Evolutionary conservation across 345 rosid species (phyloP), one percentile per base, ranked within the genome.

Genomic region (Lepidium sativum): DNA sequence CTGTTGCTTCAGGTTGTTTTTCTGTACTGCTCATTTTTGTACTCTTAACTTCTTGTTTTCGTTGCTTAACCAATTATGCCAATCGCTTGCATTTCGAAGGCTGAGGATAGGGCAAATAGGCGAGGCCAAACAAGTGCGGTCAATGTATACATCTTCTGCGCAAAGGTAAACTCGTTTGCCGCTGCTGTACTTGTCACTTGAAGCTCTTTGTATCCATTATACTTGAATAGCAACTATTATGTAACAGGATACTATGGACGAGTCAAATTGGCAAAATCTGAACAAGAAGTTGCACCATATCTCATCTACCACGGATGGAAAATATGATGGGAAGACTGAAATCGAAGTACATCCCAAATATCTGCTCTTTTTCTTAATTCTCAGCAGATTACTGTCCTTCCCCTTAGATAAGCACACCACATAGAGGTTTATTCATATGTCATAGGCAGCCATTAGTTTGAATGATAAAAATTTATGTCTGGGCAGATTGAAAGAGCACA

Each of bases 81-180:
- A 39, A 33, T 75, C 54, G 65, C 67, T 44, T 65, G 23, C 32
- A 63, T 65, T 69, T 73, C 75, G 59, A 75, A 92, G 98, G 98
- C 97, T 56, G 98, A 89, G 79, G 96, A 89, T 70, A 84, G 97
- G 86, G 96, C 92, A 70, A 97, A 89, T 60, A 80, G 98, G 79
- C 82, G 82, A 69, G 98, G 98, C 47, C 98, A 92, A 68, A 87
- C 77, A 61, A 79, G 73, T 78, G 87, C 97, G 0, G 94, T 92
- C 68, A 92, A 89, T 67, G 74, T 89, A 62, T 92, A 89, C 77
- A 87, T 87, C 82, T 84, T 89, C 68, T 84, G 85, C 72, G 97
- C 96, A 63, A 86, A 86, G 94, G 97, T 87, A 65, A 63, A 61
- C 33, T 35, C 31, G n/a, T 53, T 55, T 76, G 21, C 67, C 25